Evolutionary conservation across 805 yeast genomes (phyloP).

Genomic region (Ogataea chonburiensis): DNA sequence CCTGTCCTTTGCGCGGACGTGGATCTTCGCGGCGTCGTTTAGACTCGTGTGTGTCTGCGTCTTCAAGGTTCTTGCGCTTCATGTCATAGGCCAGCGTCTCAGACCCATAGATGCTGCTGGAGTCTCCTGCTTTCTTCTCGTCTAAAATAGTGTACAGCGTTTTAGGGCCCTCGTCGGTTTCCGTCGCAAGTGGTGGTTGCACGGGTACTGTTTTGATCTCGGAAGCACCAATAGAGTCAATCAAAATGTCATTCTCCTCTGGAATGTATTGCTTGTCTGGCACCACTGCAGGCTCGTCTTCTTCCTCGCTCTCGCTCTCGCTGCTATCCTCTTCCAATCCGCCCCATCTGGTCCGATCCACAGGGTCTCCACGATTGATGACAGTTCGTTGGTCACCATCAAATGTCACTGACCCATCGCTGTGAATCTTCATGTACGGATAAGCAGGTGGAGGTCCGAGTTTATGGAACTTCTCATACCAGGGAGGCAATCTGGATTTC

Average conservation of each 20-base stretch:
- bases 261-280: constrained; percentile 31
- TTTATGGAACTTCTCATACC: constrained; percentile 68
- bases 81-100: constrained; percentile 29
- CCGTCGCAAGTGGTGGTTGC: constrained; percentile 11
- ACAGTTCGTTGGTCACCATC: constrained; percentile 16
- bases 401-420: constrained; percentile 35
- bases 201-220: constrained; percentile 11
- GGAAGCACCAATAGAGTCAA: constrained; percentile 29
- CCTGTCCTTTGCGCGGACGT: constrained; percentile 5
- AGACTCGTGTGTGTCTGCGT: constrained; percentile 4
- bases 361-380: constrained; percentile 25
- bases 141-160: constrained; percentile 35
- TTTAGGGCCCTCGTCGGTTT: constrained; percentile 22
- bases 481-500: constrained; percentile 62
- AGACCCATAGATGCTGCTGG: constrained; percentile 33
- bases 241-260: constrained; percentile 28
- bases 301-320: constrained; percentile 36
- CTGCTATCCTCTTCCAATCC: constrained; percentile 33
- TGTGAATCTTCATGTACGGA: constrained; percentile 53
- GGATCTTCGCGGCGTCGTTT: constrained; percentile 5
- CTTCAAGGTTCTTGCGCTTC: constrained; percentile 11
- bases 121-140: constrained; percentile 23
- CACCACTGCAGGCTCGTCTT: constrained; percentile 21
- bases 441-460: constrained; percentile 86
- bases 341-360: constrained; percentile 34